Base-by-base conservation (phyloP, 2,329 filamentous ascomycete genomes). In the Myriosclerotinia duriaeana region DNA sequence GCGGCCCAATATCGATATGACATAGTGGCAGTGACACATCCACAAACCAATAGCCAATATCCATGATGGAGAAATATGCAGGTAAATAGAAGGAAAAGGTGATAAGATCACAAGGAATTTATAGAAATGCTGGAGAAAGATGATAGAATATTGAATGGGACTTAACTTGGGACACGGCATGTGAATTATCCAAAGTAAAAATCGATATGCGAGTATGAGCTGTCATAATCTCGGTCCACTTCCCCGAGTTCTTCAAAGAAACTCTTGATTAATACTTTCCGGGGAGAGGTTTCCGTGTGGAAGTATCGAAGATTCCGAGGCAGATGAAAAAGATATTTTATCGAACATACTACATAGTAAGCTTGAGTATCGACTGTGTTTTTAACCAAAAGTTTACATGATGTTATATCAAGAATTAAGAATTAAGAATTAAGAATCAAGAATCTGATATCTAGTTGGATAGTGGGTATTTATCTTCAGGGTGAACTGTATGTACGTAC, bases 181-280 rank as follows among this genome's bases (percentile, higher is more conserved):
- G 26, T 50, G 30, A 6, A 38, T 22, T 36, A 48, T 60, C 54
- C 12, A 60, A 48, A 50, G 56, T 17, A 11, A 22, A 17, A 12
- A 50, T n/a, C 34, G 44, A 60, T 38, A 60, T 60, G 44, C 44
- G 44, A 60, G 56, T 60, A 26, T 50, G 44, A 60, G 44, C 44
- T 60, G 56, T 60, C 44, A 60, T 60, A 44, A 3, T 36, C 56
- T 48, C 56, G 44, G 12, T 60, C 34, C 30, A 22, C 30, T 15
- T 26, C 56, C 56, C 30, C 30, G 50, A 17, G n/a, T 38, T 60
- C 30, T 60, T 50, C 38, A 58, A 20, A 15, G 20, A 12, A 12
- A 22, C 48, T 22, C 44, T 50, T 20, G 20, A 48, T 34, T 7
- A 36, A 48, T 59, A 26, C 20, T 38, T 20, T 20, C 6, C 8